phyloP scores from a whole-genome alignment of 2,329 filamentous ascomycete genomes.

The Exophiala oligosperma region DNA sequence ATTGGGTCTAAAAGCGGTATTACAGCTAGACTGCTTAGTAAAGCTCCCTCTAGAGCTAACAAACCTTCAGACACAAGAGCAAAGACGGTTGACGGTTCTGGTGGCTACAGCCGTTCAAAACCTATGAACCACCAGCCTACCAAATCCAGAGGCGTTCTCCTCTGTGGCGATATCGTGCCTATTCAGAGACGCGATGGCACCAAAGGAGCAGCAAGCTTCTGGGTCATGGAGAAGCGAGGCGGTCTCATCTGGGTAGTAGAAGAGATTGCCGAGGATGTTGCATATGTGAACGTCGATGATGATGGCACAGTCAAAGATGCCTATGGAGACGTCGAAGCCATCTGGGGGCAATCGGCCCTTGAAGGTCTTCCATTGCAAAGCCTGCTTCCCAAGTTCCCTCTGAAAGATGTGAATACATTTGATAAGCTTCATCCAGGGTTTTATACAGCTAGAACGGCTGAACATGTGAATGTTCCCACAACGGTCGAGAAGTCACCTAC shows the following conservation, averaged over 20 bases:
- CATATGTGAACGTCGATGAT: conserved; percentile 72
- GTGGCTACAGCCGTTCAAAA: conserved; percentile 42
- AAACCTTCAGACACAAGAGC: conserved; percentile 44
- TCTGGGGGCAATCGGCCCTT: conserved; percentile 72
- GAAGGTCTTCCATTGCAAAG: conserved; percentile 72
- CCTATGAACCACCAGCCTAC: conserved; percentile 65
- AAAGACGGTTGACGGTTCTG: conserved; percentile 60
- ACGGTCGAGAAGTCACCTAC: conserved; percentile 73
- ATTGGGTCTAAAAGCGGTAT: conserved; percentile 76
- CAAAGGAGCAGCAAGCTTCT: conserved; percentile 88
- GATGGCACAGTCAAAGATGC: conserved; percentile 71
- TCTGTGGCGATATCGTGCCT: conserved; percentile 97
- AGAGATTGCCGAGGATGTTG: conserved; percentile 94
- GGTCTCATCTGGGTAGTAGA: conserved; percentile 97
- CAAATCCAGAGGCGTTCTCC: conserved; percentile 81
- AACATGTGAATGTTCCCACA: conserved; percentile 78
- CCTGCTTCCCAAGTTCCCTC: conserved; percentile 78
- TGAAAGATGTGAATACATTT: conserved; percentile 51
- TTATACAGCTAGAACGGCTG: conserved; percentile 80
- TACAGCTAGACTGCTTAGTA: conserved; percentile 83
- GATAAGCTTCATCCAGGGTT: conserved; percentile 60
- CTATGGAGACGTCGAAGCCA: conserved; percentile 74
- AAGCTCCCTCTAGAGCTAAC: conserved; percentile 64
- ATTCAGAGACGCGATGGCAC: conserved; percentile 94
- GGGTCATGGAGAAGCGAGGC: conserved; percentile 96